Base-by-base conservation (phyloP, 2,329 filamentous ascomycete species). In the Keithomyces neogunnii region DNA sequence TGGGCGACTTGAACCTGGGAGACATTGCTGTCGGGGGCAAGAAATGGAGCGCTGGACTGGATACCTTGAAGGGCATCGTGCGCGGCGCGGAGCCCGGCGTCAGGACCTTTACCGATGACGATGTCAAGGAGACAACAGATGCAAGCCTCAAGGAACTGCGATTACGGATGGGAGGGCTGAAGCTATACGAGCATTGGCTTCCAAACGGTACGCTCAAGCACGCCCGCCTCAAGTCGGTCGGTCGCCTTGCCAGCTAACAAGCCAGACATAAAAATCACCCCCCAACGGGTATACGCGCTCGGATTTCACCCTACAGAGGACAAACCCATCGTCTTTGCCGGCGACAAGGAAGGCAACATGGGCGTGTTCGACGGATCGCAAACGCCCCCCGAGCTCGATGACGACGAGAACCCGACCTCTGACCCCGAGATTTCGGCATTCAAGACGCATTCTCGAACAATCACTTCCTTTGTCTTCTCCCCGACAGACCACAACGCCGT, bases 311-410 rank as follows among this genome's bases (percentile, higher is more conserved):
- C 93, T 0, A 91, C 84, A 0, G 76, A 84, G 52, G 83, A 91
- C 3, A 97, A 97, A 61, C 84, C 91, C 0, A 74, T 99, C 3
- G 78, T 97, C 1, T 95, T 99, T 63, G 92, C 92, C 0, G 92
- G 92, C 9, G 93, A 99, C 62, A 99, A 99, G 65, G 79, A 95
- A 57, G 92, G 93, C 1, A 88, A 89, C 29, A 76, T 97, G 53
- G 93, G 93, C 0, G 81, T 99, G 1, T 92, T 96, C 50, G 92
- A 99, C 63, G 90, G 85, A 1, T 91, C 88, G 0, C 89, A 95
- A 57, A 78, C 79, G 3, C 71, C 73, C 2, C 70, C 75, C n/a
- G 71, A 77, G 4, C 73, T 77, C 13, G 81, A 84, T 51, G 80
- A 81, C 7, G 84, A 88, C 31, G 85, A 88, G 7, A 85, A 76